phyloP scores from a whole-genome alignment of 345 rosid genomes.

The Excoecaria cochinchinensis region DNA sequence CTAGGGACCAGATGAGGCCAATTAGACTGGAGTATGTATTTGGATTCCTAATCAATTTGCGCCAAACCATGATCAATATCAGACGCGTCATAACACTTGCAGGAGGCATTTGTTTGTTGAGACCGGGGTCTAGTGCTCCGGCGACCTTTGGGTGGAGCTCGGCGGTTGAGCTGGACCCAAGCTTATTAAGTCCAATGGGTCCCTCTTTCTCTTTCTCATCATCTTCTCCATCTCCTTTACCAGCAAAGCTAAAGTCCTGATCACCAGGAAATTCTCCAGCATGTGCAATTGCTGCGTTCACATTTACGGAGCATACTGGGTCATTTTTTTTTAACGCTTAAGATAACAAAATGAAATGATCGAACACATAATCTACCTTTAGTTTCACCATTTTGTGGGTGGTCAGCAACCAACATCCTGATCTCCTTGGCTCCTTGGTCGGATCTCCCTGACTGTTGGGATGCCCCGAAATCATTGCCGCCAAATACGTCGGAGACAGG shows the following conservation, averaged over 20 bases:
- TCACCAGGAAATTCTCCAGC: slow-evolving; percentile 48
- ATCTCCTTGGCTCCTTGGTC: slow-evolving; percentile 93
- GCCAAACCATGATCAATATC: slow-evolving; percentile 40
- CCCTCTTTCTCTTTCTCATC: slow-evolving; percentile 24
- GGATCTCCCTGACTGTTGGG: slow-evolving; percentile 74
- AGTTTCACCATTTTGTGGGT: slow-evolving; percentile 64
- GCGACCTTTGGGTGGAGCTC: slow-evolving; percentile 58
- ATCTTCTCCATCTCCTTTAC: slow-evolving; percentile 45
- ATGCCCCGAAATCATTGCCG: slow-evolving; percentile 48
- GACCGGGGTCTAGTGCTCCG: slow-evolving; percentile 33
- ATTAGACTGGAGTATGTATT: slow-evolving; percentile 38
- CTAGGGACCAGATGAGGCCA: slow-evolving; percentile 34
- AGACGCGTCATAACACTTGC: slow-evolving; percentile 38
- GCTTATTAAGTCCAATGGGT: slow-evolving; percentile 42
- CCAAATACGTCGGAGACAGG: slow-evolving; percentile 56
- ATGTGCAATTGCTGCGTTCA: slow-evolving; percentile 37
- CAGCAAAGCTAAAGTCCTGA: slow-evolving; percentile 50
- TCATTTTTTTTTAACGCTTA: neutral
- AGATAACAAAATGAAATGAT: neutral
- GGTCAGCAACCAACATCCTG: slow-evolving; percentile 80
- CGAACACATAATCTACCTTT: slow-evolving; percentile 44
- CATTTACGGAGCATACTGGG: slow-evolving; percentile 12
- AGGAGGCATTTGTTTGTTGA: slow-evolving; percentile 32
- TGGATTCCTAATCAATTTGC: slow-evolving; percentile 36
- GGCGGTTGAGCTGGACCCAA: slow-evolving; percentile 56